Conservation (phyloP, 2,329 filamentous ascomycete species). For the Chalara sp. region DNA sequence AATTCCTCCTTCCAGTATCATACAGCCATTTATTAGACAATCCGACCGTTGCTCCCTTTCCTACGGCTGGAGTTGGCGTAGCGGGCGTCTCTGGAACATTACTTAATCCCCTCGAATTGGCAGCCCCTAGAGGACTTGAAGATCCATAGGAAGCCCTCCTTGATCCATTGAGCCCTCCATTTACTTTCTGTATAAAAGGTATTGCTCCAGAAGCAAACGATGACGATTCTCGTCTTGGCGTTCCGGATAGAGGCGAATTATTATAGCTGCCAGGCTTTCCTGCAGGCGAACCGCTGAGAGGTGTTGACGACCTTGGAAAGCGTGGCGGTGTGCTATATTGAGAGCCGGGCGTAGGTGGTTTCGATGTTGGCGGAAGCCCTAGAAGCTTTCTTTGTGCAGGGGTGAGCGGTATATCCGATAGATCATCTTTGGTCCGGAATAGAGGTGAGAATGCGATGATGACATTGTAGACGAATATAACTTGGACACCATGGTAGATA, state of each 20-base stretch:
- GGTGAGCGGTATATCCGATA: slow-evolving; percentile 85
- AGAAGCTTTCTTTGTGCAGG: slow-evolving; percentile 81
- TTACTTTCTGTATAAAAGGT: slow-evolving; percentile 61
- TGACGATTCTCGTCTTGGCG: slow-evolving; percentile 39
- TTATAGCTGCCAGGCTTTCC: slow-evolving; percentile 38
- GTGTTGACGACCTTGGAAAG: slow-evolving; percentile 69
- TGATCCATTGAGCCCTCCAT: slow-evolving; percentile 38
- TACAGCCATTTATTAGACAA: slow-evolving; percentile 95
- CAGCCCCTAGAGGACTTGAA: slow-evolving; percentile 44
- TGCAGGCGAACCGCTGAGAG: slow-evolving; percentile 49
- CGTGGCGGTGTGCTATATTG: slow-evolving; percentile 80
- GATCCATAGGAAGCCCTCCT: slow-evolving; percentile 60
- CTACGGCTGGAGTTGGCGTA: slow-evolving; percentile 60
- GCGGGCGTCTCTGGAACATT: slow-evolving; percentile 46
- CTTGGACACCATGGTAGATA: slow-evolving; percentile 40
- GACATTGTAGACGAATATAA: slow-evolving; percentile 65
- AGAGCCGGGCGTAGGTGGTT: slow-evolving; percentile 59
- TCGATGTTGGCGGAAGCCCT: slow-evolving; percentile 63
- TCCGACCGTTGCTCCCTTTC: slow-evolving; percentile 66
- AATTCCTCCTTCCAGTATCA: slow-evolving; percentile 58
- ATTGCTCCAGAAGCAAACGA: slow-evolving; percentile 45
- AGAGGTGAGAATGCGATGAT: slow-evolving; percentile 64
- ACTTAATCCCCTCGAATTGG: slow-evolving; percentile 29
- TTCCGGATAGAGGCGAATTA: slow-evolving; percentile 50
- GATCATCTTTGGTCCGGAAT: slow-evolving; percentile 63